Evolutionary conservation across 768 basidiomycete genomes (phyloP).

Genomic region (Phanerodontia chrysosporium): DNA sequence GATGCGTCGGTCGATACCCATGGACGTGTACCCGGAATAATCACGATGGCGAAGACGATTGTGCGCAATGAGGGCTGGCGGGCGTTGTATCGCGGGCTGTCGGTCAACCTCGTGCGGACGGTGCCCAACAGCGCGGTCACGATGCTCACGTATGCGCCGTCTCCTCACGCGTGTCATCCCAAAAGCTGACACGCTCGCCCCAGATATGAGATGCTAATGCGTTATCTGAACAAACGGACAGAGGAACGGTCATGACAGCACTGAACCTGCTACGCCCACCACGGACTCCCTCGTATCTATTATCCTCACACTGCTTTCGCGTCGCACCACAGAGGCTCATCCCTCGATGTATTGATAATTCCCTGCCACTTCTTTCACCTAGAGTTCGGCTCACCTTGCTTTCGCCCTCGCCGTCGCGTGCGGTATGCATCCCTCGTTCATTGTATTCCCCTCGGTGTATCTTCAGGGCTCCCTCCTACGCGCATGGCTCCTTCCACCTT

Average conservation of each 20-base stretch:
- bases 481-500: background rate
- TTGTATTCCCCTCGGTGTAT: background rate
- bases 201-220: constrained; percentile 29
- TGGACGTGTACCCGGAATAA: constrained; percentile 51
- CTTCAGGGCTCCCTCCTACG: background rate
- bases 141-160: constrained; percentile 73
- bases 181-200: background rate
- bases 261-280: background rate
- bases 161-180: background rate
- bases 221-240: constrained; percentile 19
- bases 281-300: background rate
- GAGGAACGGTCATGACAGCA: background rate
- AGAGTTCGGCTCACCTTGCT: background rate
- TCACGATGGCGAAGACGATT: constrained; percentile 70
- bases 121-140: constrained; percentile 97
- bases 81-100: constrained; percentile 88
- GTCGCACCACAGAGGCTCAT: background rate
- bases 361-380: background rate
- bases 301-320: background rate
- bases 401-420: background rate
- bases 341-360: background rate
- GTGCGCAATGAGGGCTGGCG: constrained; percentile 81
- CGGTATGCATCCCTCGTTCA: background rate
- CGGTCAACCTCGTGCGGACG: constrained; percentile 90
- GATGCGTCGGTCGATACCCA: constrained; percentile 49